These are phyloP conservation scores for Echeveria elegans DNA, from an alignment of 164 flowering plant species.

Conservation along the genomic window DNA sequence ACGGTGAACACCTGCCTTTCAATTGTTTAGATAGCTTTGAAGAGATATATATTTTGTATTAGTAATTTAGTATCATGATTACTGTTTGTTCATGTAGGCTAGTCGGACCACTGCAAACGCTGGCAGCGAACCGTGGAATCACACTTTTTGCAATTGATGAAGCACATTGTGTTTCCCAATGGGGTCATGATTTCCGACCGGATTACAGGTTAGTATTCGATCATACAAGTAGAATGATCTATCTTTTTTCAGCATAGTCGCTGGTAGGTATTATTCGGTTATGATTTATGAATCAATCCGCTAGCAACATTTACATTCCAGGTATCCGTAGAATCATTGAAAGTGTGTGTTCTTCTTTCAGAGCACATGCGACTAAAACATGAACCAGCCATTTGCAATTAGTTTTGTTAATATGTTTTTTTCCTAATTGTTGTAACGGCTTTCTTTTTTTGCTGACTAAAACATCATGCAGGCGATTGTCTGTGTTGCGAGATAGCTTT, in stretches of 20 bases:
- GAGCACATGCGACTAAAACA: too few species aligned
- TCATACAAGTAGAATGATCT: too few species aligned
- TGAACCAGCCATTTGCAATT: neutral
- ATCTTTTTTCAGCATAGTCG: too few species aligned
- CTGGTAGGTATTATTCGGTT: too few species aligned
- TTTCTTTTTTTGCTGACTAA: neutral
- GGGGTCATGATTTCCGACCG: constrained; percentile 98
- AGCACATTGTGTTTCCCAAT: constrained; percentile 90
- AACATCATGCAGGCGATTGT: constrained; percentile 52
- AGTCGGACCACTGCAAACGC: constrained; percentile 62
- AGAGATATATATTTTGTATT: neutral
- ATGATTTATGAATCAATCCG: too few species aligned
- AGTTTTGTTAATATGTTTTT: neutral
- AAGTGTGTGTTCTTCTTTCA: too few species aligned
- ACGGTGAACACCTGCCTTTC: constrained; percentile 34
- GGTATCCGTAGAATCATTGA: too few species aligned
- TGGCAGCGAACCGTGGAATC: constrained; percentile 75
- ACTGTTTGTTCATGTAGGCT: constrained; percentile 35
- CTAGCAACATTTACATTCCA: neutral
- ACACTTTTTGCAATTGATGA: constrained; percentile 94
- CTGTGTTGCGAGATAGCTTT: constrained; percentile 63
- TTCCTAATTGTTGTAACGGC: neutral
- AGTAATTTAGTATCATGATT: neutral
- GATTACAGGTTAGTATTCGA: constrained; percentile 55
- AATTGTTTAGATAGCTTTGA: neutral